Evolutionary conservation across 345 rosid species (phyloP).

Genomic region (Gossypium herbaceum): DNA sequence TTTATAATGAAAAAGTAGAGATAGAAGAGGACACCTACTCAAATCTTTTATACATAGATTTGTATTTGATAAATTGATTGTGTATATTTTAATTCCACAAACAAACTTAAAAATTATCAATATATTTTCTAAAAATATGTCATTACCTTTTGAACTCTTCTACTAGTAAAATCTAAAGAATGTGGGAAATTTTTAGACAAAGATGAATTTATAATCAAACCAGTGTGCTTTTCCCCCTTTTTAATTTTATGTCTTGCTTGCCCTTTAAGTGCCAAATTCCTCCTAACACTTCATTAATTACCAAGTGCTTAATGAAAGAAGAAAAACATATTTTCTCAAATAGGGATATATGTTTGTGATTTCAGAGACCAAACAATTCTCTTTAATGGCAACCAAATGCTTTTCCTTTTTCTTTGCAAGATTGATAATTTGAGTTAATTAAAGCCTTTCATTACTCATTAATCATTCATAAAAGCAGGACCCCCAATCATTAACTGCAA

Average conservation of each 20-base stretch:
- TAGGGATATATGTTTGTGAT: neutral
- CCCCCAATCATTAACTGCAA: neutral
- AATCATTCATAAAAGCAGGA: neutral
- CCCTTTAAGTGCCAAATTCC: neutral
- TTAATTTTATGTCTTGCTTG: neutral
- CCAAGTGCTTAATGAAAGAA: neutral
- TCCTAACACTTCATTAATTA: neutral
- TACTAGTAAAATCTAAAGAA: no score
- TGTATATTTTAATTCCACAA: no score
- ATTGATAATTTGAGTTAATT: neutral
- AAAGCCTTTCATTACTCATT: neutral
- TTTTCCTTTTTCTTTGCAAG: neutral
- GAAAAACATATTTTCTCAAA: slow-evolving; percentile 7
- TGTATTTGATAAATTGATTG: no score
- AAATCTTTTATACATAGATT: no score
- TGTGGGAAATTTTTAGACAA: no score
- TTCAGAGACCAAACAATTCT: neutral
- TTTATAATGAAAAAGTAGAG: no score
- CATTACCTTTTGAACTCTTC: no score
- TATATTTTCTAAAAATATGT: no score
- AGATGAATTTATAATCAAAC: neutral
- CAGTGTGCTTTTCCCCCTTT: neutral
- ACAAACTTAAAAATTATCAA: accelerated
- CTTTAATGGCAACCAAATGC: neutral
- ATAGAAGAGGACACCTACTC: no score